Evolutionary conservation across 2,329 filamentous ascomycete genomes (phyloP), one percentile per base, ranked within the genome.

Genomic region (Bipolaris sorokiniana): DNA sequence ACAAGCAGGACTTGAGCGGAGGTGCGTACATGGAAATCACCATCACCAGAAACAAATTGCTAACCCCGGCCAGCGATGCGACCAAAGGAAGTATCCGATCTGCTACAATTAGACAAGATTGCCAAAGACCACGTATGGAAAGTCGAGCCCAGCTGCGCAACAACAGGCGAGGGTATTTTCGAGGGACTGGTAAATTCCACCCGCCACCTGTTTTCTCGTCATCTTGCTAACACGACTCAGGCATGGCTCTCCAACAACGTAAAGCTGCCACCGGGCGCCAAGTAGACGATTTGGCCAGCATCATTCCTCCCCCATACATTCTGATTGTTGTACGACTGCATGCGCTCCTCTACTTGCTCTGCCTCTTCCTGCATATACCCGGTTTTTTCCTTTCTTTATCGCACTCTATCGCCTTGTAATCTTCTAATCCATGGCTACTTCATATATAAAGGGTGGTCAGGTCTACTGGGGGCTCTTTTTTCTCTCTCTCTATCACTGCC

Each of bases 1-100:
- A 99, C 89, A 99, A 99, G 87, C 95, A 99, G 86, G 95, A 99
- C 93, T 84, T 98, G 81, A 90, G 90, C 48, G 79, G 79, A 66
- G 72, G 95, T 97, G 85, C 80, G 92, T 86, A 47, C 46, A 53
- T 10, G n/a, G 9, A 41, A 11, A 10, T 5, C 31, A 34, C 2
- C n/a, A n/a, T 16, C n/a, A 33, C 6, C 7, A 22, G 11, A n/a
- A 11, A 13, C 10, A 36, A 7, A 33, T 16, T 11, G 31, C 38
- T 51, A 41, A 52, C 47, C 40, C 68, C 69, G 55, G 70, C 63
- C 61, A 80, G 80, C 80, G 11, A 81, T 83, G 79, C 71, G 76
- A 63, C 81, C 80, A 38, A 79, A 82, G 65, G 80, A 83, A 61
- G 80, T 83, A 42, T 80, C 79, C 22, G 78, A 82, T 52, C 72